Evolutionary conservation across 352 stramenopile genomes (phyloP), one percentile per base, ranked within the genome.

Genomic region (Pythium pyrilobum): DNA sequence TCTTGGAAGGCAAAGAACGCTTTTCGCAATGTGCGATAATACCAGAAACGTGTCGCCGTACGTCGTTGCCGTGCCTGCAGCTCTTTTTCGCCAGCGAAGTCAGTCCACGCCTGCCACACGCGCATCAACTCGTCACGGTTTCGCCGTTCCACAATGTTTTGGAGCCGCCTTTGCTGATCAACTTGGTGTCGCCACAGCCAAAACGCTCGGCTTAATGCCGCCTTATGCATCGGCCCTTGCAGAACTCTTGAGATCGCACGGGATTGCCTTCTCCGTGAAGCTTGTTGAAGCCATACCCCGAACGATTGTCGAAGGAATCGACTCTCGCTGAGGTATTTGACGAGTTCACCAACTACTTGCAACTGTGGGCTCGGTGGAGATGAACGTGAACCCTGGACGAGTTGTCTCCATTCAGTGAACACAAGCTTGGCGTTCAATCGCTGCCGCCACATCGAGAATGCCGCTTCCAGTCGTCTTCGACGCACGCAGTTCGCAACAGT

Each of bases 371-470:
- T 48, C 18, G 4, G 3, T 0, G 34, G 20, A 9, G 34, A 20
- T 5, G 11, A 15, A 5, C 39, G 41, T 2, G 21, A 25, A 12
- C 20, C 18, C 0, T 5, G 11, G 3, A 48, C 36, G 10, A 54
- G 20, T 2, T 46, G 18, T 49, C 54, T 40, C 60, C 60, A 68
- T 12, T 49, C 16, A 4, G 28, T 33, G 31, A 69, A 64, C 5
- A 61, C 32, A 5, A 64, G 37, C 31, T 64, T 64, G 7, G 47
- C 23, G 32, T 61, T 25, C 1, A 69, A 20, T 31, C 51, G 54
- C 45, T 69, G 61, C 2, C 38, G 27, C 61, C 61, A 69, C 32
- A 61, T 45, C 18, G 3, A 4, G 15, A 61, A 51, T 12, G 48
- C 61, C 15, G 54, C 55, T 0, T 11, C 8, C 8, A 64, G 32